Conservation (phyloP, 129 eudicot species). For the Flaveria linearis region DNA sequence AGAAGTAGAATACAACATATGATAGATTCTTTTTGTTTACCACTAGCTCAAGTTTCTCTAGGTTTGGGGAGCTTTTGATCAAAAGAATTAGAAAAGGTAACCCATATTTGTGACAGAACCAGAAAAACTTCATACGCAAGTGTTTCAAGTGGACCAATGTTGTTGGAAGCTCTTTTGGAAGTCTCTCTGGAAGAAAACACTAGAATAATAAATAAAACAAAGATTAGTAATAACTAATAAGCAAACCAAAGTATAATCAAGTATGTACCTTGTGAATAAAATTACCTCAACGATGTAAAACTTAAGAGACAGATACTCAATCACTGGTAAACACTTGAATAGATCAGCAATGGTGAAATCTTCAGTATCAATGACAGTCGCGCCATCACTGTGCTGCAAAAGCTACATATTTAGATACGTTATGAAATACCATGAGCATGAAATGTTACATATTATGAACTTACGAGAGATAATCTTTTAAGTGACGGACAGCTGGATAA, state of each 20-base stretch:
- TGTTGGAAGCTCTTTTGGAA: constrained; percentile 16
- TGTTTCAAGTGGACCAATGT: constrained; percentile 11
- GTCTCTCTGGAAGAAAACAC: not conserved
- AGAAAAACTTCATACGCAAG: not conserved
- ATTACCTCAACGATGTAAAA: not conserved
- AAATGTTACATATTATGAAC: not conserved
- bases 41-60: constrained; percentile 17
- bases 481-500: constrained; percentile 16
- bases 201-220: not conserved
- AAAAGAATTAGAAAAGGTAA: not conserved
- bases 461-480: not conserved
- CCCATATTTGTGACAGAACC: not conserved
- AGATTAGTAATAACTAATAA: not conserved
- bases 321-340: not conserved
- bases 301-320: not conserved
- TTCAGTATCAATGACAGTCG: too few relatives aligned
- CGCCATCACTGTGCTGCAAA: too few relatives aligned
- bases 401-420: not conserved
- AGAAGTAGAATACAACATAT: too few relatives aligned
- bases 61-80: constrained; percentile 16
- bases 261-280: not conserved
- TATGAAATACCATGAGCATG: not conserved
- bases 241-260: not conserved
- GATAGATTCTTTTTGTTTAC: too few relatives aligned
- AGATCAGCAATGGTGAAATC: not conserved